phyloP scores from a whole-genome alignment of 164 flowering plant genomes.

The Magnolia changhungtana region DNA sequence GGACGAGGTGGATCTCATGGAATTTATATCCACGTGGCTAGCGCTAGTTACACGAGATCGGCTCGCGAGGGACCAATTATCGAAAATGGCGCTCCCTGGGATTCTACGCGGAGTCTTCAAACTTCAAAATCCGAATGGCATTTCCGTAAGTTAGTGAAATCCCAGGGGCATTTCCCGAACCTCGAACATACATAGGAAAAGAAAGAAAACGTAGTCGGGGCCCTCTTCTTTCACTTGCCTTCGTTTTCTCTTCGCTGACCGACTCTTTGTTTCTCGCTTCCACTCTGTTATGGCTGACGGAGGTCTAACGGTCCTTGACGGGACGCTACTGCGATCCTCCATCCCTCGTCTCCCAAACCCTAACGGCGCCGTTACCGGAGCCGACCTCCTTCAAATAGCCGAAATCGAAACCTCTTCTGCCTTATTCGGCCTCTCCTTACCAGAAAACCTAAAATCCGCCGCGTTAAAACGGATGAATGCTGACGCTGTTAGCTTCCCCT shows the following conservation, averaged over 20 bases:
- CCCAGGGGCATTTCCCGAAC: not conserved
- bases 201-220: not conserved
- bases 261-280: not conserved
- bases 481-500: constrained; percentile 30
- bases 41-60: too few species aligned
- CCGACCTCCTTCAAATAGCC: constrained; percentile 43
- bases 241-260: not conserved
- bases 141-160: not conserved
- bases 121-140: not conserved
- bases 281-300: not conserved
- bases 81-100: not conserved
- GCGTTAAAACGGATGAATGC: constrained; percentile 38
- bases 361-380: constrained; percentile 33
- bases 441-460: constrained; percentile 40
- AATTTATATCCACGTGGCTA: too few species aligned
- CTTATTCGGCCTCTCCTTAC: constrained; percentile 51
- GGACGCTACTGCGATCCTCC: constrained; percentile 35
- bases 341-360: constrained; percentile 24
- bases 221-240: not conserved
- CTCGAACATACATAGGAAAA: not conserved
- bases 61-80: not conserved
- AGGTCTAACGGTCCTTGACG: constrained; percentile 44
- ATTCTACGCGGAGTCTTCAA: too few species aligned
- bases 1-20: too few species aligned
- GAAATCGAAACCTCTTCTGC: constrained; percentile 41